These are phyloP conservation scores for Colletotrichum cereale DNA, from an alignment of 2,329 filamentous ascomycete species.

Conservation along the genomic window DNA sequence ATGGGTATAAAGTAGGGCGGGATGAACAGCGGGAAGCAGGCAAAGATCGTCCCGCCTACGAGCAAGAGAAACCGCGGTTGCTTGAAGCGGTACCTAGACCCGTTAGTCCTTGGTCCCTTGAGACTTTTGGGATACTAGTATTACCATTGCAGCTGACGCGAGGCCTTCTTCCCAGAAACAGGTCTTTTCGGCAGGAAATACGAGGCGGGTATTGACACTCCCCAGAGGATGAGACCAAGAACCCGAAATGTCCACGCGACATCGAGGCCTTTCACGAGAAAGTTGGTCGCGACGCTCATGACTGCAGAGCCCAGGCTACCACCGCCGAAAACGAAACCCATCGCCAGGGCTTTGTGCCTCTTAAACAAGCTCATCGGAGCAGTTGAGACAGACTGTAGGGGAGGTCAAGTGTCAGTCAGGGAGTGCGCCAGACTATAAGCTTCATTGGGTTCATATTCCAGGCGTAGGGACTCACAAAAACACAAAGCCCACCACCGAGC, in stretches of 20 bases:
- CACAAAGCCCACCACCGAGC: slow-evolving; percentile 44
- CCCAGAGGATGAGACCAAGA: slow-evolving; percentile 46
- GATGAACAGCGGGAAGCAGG: slow-evolving; percentile 47
- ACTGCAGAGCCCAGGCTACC: slow-evolving; percentile 46
- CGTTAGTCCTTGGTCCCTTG: background rate
- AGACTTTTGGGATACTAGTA: background rate
- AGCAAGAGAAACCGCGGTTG: slow-evolving; percentile 44
- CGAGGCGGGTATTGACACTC: slow-evolving; percentile 46
- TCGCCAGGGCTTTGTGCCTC: slow-evolving; percentile 46
- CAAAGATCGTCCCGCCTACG: slow-evolving; percentile 42
- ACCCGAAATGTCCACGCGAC: slow-evolving; percentile 47
- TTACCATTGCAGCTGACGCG: slow-evolving; percentile 44
- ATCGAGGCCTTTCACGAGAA: slow-evolving; percentile 43
- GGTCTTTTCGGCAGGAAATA: slow-evolving; percentile 39
- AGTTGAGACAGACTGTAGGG: slow-evolving; percentile 44
- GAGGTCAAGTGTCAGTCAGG: slow-evolving; percentile 4
- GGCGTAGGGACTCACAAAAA: slow-evolving; percentile 42
- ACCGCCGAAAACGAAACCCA: slow-evolving; percentile 47
- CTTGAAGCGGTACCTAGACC: slow-evolving; percentile 44
- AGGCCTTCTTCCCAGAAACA: background rate
- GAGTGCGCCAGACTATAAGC: background rate
- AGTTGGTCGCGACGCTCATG: slow-evolving; percentile 44
- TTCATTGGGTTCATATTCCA: background rate
- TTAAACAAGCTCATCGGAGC: slow-evolving; percentile 45
- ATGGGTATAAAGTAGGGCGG: slow-evolving; percentile 48